These are phyloP conservation scores for Diaporthe ilicicola DNA, from an alignment of 2,329 filamentous ascomycete genomes.

Conservation along the genomic window DNA sequence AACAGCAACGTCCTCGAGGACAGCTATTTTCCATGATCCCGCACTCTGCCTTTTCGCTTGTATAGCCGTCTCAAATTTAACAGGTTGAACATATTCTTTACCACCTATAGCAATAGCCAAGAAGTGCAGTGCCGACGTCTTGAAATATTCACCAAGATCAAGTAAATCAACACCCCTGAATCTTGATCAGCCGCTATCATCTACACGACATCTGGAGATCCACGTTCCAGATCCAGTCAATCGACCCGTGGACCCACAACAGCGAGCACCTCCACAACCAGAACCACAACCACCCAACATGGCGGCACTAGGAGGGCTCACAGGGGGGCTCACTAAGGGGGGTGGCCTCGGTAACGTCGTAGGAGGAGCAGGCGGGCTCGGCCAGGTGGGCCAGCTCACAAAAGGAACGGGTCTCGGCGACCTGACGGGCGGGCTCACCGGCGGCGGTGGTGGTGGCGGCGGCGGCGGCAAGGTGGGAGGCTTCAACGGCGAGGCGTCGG, in stretches of 20 bases:
- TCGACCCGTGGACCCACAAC: background rate
- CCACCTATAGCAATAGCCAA: background rate
- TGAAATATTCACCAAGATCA: background rate
- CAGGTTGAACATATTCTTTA: background rate
- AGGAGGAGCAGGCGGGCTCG: background rate
- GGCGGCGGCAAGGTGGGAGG: slow-evolving; percentile 28
- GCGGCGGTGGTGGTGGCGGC: slow-evolving; percentile 24
- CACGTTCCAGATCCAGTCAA: background rate
- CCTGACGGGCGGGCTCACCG: slow-evolving; percentile 1
- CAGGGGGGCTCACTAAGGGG: slow-evolving; percentile 11
- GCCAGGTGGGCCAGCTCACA: background rate
- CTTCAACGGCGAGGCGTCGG: slow-evolving; percentile 30
- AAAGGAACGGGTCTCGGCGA: background rate
- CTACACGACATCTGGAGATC: slow-evolving; percentile 5
- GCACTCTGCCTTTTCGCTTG: background rate
- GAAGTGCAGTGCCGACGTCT: background rate
- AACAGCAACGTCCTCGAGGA: background rate
- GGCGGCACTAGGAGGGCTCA: slow-evolving; percentile 12
- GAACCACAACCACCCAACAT: background rate
- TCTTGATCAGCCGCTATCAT: background rate
- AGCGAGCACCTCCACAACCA: background rate
- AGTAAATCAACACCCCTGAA: no score
- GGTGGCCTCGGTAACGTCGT: background rate
- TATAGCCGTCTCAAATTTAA: background rate
- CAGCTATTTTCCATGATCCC: background rate